Evolutionary conservation across 2,329 filamentous ascomycete genomes (phyloP).

Genomic region (Pezicula rhizophila): DNA sequence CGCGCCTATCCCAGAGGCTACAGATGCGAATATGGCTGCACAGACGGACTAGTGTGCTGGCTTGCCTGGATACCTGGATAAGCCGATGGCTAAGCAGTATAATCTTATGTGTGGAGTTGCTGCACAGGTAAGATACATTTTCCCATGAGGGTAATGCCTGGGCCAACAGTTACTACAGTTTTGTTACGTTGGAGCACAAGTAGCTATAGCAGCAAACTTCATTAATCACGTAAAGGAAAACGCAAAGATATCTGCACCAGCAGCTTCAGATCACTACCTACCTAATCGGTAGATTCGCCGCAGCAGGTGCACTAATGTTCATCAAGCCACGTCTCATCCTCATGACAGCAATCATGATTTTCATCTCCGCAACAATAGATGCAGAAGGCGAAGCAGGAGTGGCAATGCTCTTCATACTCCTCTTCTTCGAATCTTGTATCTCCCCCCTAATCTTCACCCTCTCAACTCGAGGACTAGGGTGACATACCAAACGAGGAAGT

Average conservation of each 20-base stretch:
- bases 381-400: conserved; percentile 39
- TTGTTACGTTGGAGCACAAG: conserved; percentile 69
- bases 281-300: conserved; percentile 63
- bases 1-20: conserved; percentile 64
- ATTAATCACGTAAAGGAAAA: conserved; percentile 63
- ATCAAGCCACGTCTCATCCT: conserved; percentile 57
- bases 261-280: conserved; percentile 60
- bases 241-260: conserved; percentile 39
- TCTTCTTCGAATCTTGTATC: conserved; percentile 77
- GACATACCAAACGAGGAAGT: conserved; percentile 69
- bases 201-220: conserved; percentile 59
- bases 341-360: conserved; percentile 57
- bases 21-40: conserved; percentile 55
- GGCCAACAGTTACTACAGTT: conserved; percentile 34
- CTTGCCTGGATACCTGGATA: conserved; percentile 43
- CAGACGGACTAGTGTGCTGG: conserved; percentile 2
- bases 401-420: conserved; percentile 59
- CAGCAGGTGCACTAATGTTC: conserved; percentile 59
- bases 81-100: conserved; percentile 64
- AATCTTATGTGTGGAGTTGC: conserved; percentile 68
- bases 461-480: conserved; percentile 66
- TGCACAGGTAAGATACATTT: conserved; percentile 41
- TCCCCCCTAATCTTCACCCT: conserved; percentile 77
- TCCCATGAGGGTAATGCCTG: too few species aligned
- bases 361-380: conserved; percentile 44